These are phyloP conservation scores for Hemisphaericaspora subhashii DNA, from an alignment of 1,139 yeast species.

Conservation along the genomic window DNA sequence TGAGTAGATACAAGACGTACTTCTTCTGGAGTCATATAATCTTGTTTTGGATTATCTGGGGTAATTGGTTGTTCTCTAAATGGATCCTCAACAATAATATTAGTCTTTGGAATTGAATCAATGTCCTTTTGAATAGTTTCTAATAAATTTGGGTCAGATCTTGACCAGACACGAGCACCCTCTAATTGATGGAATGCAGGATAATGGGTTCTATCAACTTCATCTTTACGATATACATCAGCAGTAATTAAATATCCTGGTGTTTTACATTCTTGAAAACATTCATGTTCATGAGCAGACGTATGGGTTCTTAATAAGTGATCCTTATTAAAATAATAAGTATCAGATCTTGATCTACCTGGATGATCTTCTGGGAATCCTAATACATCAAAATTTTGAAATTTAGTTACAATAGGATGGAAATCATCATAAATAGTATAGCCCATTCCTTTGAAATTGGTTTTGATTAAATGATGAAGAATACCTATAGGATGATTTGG, in stretches of 20 bases:
- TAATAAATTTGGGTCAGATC: conserved; percentile 41
- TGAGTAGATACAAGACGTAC: conserved; percentile 71
- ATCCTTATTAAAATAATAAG: conserved; percentile 78
- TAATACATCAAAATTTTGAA: conserved; percentile 84
- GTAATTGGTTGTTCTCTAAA: conserved; percentile 45
- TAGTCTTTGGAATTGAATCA: conserved; percentile 64
- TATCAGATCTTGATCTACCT: conserved; percentile 89
- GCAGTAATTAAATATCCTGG: conserved; percentile 94
- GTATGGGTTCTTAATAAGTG: conserved; percentile 87
- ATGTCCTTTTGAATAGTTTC: conserved; percentile 54
- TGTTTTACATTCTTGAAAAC: conserved; percentile 64
- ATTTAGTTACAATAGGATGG: conserved; percentile 78
- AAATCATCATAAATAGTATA: conserved; percentile 81
- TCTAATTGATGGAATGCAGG: conserved; percentile 99
- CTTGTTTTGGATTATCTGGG: conserved; percentile 75
- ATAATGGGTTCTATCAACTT: conserved; percentile 92
- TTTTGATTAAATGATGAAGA: conserved; percentile 70
- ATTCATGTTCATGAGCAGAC: conserved; percentile 91
- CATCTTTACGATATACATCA: conserved; percentile 94
- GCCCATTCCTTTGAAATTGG: conserved; percentile 63
- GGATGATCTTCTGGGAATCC: conserved; percentile 94
- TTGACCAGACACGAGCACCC: conserved; percentile 87
- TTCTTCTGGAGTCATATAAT: conserved; percentile 67
- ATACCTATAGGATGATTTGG: conserved; percentile 89
- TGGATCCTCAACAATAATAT: conserved; percentile 79